Evolutionary conservation across 352 stramenopile genomes (phyloP), one percentile per base, ranked within the genome.

Genomic region (Globisporangium middletonii): DNA sequence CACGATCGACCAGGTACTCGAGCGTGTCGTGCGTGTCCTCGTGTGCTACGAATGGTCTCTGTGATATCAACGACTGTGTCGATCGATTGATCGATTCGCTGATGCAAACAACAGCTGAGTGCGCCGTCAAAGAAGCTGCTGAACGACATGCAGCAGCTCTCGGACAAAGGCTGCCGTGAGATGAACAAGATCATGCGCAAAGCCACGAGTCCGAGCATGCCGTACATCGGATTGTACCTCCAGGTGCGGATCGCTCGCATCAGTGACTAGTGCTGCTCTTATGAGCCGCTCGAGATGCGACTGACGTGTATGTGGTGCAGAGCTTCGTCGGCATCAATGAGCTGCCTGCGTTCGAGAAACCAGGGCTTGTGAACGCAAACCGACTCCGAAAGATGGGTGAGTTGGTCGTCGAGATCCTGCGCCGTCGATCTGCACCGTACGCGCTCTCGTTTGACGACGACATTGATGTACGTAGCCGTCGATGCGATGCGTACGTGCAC

Each of bases 141-240:
- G 47, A 88, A 87, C 48, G 69, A 88, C 30, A 86, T 94, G 80
- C 79, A 91, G 60, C 45, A 83, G 23, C 72, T 92, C 15, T 92
- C 79, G 0, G 81, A 92, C 59, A 90, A 91, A 47, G 83, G 83
- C 0, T 92, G 83, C 50, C 85, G 86, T 30, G 86, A 94, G 49
- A 89, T 95, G 66, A 95, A 94, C 59, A 77, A 76, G 18, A 55
- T 88, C n/a, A 95, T 95, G 83, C 77, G 81, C 51, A 83, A 77
- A 45, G 71, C 77, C 7, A 53, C 67, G 7, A 91, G 81, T 18
- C 86, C 83, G 45, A 86, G 76, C 51, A 94, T 95, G 83, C 86
- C 86, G 42, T 95, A 94, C 62, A 85, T 94, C 26, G 86, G 86
- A 19, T 64, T 95, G 2, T 95, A 92, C 50, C 67, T 95, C 30